Evolutionary conservation across 352 stramenopile genomes (phyloP), one percentile per base, ranked within the genome.

Genomic region (Phytophthora colocasiae): DNA sequence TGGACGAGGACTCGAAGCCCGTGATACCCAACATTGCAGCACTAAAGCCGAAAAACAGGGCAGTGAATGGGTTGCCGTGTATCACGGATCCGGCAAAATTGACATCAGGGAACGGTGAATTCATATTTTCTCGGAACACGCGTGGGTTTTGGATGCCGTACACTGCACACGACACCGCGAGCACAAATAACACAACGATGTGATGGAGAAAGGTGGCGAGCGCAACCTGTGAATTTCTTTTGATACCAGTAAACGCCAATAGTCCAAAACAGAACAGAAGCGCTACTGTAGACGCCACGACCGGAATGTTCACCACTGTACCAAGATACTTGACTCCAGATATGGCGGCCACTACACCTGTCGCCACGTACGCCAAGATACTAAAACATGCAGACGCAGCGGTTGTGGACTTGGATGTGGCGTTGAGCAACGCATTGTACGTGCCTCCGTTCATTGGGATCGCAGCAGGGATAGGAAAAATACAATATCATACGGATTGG

Each of bases 391-490:
- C 91, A 3, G 89, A 88, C 9, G 96, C 73, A 0, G 87, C 87
- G 3, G 91, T 90, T n/a, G 93, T 77, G 38, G 81, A 75, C 71
- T 97, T 97, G 24, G 73, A 92, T 26, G 89, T 97, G 17, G 87
- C 92, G 73, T 97, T 97, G 8, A 97, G 61, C 26, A 97, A 77
- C 1, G 91, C 83, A 64, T 96, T 97, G 73, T 97, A 97, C 9
- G 87, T 91, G 15, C 91, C 91, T 9, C 91, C 91, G 73, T 97
- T 97, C 60, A 96, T 81, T 9, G 90, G 90, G 40, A 97, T 85
- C 4, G n/a, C n/a, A n/a, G n/a, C n/a, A n/a, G n/a, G n/a, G n/a
- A n/a, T n/a, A n/a, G n/a, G n/a, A n/a, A n/a, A n/a, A n/a, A n/a
- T n/a, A n/a, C n/a, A n/a, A n/a, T n/a, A n/a, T n/a, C n/a, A n/a